phyloP scores from a whole-genome alignment of 768 basidiomycete genomes.

The Nidularia sp. region DNA sequence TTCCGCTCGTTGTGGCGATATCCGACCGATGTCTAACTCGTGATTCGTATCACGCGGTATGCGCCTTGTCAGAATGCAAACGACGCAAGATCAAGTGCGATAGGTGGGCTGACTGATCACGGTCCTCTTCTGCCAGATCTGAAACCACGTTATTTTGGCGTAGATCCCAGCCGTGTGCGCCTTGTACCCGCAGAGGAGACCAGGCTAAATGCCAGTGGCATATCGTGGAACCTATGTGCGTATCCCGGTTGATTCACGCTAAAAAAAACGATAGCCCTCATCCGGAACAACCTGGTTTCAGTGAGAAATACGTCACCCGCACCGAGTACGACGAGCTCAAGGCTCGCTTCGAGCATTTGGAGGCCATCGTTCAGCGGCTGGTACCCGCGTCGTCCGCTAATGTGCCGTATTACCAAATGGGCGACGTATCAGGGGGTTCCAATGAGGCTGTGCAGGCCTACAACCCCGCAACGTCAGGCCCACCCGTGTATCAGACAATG shows the following conservation, averaged over 20 bases:
- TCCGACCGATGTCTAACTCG: slow-evolving; percentile 12
- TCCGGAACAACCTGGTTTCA: slow-evolving; percentile 15
- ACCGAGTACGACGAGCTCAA: slow-evolving; percentile 76
- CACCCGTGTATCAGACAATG: slow-evolving; percentile 25
- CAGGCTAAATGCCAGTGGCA: slow-evolving; percentile 81
- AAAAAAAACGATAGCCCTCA: slow-evolving; percentile 6
- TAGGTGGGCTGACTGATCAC: slow-evolving; percentile 44
- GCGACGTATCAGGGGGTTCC: slow-evolving; percentile 21
- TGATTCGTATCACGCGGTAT: slow-evolving; percentile 22
- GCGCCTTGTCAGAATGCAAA: slow-evolving; percentile 61
- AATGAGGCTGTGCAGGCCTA: slow-evolving; percentile 22
- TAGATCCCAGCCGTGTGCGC: slow-evolving; percentile 74
- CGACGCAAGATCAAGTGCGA: slow-evolving; percentile 87
- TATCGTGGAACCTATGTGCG: slow-evolving; percentile 77
- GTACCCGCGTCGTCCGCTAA: slow-evolving; percentile 16
- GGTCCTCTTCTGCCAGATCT: slow-evolving; percentile 12
- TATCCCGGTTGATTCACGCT: slow-evolving; percentile 15
- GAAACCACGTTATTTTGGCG: slow-evolving; percentile 11
- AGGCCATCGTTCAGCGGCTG: slow-evolving; percentile 48
- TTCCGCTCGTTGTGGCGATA: slow-evolving; percentile 7
- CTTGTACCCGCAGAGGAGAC: slow-evolving; percentile 78
- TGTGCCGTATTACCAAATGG: slow-evolving; percentile 27
- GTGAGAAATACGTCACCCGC: slow-evolving; percentile 79
- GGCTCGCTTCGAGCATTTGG: slow-evolving; percentile 57
- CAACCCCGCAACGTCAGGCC: slow-evolving; percentile 6